Evolutionary conservation across 257 asterid species (phyloP), one percentile per base, ranked within the genome.

Genomic region (Solanum pimpinellifolium): DNA sequence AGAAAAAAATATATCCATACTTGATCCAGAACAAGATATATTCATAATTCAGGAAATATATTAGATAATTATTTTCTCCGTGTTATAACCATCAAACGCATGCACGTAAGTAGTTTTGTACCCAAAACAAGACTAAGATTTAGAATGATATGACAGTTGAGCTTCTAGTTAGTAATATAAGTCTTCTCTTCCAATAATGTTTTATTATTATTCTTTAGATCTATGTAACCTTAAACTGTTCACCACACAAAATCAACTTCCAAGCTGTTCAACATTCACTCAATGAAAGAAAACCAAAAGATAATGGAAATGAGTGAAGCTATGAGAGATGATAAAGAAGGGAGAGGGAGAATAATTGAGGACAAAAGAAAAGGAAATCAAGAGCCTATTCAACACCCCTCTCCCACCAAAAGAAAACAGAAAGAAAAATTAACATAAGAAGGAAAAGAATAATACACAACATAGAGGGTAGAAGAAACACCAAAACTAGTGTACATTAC

Each of bases 401-500:
- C 41, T 80, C 68, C 29, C 69, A 16, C 85, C 85, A 81, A 47
- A 81, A 81, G 18, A 78, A 78, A 27, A 76, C 31, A 6, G 29
- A 10, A 10, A 18, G 85, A 29, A 39, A 47, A 81, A 81, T 29
- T 49, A 81, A 18, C 68, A 80, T 27, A 27, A 80, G 69, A 47
- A 6, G 44, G 44, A 29, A 29, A 47, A 18, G 10, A 78, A 27
- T 49, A 81, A 18, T 29, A 52, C 85, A 49, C 27, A 27, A 80
- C 62, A 27, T 29, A 16, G 65, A 12, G 16, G 84, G 84, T 9
- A 77, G 46, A 44, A n/a, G n/a, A 77, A 46, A 47, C 65, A 47
- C 68, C 65, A 80, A 80, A 6, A 46, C 27, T 46, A 80, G 27
- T 73, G 83, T 72, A 89, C 98, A 87, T 49, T 93, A 97, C 99